A percentile compares a stretch with the other conserved stretches of the same genome.
phyloP scores from a whole-genome alignment of 179 eudicot genomes.

The Monotropa hypopitys region DNA sequence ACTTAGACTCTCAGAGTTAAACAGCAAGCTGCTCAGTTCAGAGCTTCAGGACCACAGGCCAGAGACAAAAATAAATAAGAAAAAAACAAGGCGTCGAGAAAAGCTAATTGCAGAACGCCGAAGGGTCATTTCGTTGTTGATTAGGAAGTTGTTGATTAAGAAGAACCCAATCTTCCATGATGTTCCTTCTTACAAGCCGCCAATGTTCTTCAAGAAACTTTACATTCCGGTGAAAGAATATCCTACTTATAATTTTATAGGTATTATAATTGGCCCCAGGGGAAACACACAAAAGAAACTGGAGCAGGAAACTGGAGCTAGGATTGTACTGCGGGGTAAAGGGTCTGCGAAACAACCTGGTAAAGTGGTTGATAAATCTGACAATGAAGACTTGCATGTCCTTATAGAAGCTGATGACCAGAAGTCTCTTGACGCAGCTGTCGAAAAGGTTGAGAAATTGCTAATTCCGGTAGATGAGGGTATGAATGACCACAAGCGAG shows the following conservation, averaged over 20 bases:
- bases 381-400: constrained; percentile 31
- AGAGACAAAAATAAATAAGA: constrained; percentile 9
- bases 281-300: constrained; percentile 32
- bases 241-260: constrained; percentile 25
- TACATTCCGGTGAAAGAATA: constrained; percentile 24
- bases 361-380: neutral
- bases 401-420: constrained; percentile 22
- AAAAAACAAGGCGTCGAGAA: constrained; percentile 7
- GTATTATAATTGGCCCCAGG: constrained; percentile 29
- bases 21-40: constrained; percentile 12
- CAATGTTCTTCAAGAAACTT: constrained; percentile 17
- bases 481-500: constrained; percentile 19
- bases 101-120: constrained; percentile 10
- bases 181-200: constrained; percentile 9
- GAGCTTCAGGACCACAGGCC: constrained; percentile 12
- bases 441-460: constrained; percentile 24
- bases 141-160: constrained; percentile 16
- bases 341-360: constrained; percentile 2
- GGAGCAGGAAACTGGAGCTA: constrained; percentile 29
- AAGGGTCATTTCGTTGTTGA: constrained; percentile 15
- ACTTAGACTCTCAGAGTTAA: constrained; percentile 8
- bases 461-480: constrained; percentile 20
- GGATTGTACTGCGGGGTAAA: constrained; percentile 22
- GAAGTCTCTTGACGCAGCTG: constrained; percentile 21
- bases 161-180: constrained; percentile 9